Evolutionary conservation across 805 yeast species (phyloP).

Genomic region (Kurtzmaniella cleridarum): DNA sequence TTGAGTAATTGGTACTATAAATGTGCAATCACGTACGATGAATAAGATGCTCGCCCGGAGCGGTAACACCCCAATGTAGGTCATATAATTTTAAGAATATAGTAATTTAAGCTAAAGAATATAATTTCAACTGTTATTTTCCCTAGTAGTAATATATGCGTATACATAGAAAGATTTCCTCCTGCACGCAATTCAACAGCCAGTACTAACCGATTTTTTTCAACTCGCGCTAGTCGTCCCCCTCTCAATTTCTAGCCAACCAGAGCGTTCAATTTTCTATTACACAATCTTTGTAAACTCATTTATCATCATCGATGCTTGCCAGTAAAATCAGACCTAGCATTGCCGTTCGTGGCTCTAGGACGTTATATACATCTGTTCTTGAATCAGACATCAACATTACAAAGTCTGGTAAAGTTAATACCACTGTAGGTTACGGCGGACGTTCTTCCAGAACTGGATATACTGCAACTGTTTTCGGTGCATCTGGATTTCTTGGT

Average conservation of each 20-base stretch:
- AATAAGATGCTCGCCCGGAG: no score
- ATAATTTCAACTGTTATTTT: no score
- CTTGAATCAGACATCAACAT: constrained; percentile 60
- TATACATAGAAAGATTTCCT: no score
- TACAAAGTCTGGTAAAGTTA: constrained; percentile 71
- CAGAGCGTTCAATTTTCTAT: constrained; percentile 20
- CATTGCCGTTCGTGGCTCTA: constrained; percentile 5
- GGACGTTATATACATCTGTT: constrained; percentile 36
- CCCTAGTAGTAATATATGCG: no score
- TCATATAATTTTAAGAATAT: background rate
- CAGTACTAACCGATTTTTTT: background rate
- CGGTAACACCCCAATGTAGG: no score
- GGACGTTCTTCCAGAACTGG: constrained; percentile 86
- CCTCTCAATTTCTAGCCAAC: constrained; percentile 20
- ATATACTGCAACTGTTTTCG: constrained; percentile 83
- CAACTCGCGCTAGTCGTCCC: constrained; percentile 6
- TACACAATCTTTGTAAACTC: constrained; percentile 8
- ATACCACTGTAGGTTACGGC: constrained; percentile 66
- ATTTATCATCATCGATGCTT: no score
- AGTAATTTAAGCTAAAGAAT: no score
- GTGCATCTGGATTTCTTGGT: constrained; percentile 76
- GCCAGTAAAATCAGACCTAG: no score
- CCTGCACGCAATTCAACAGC: background rate
- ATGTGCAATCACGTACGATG: no score
- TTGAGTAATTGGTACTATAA: background rate